These are phyloP conservation scores for Cymodocea nodosa DNA, from an alignment of 116 monocot species.

Conservation along the genomic window DNA sequence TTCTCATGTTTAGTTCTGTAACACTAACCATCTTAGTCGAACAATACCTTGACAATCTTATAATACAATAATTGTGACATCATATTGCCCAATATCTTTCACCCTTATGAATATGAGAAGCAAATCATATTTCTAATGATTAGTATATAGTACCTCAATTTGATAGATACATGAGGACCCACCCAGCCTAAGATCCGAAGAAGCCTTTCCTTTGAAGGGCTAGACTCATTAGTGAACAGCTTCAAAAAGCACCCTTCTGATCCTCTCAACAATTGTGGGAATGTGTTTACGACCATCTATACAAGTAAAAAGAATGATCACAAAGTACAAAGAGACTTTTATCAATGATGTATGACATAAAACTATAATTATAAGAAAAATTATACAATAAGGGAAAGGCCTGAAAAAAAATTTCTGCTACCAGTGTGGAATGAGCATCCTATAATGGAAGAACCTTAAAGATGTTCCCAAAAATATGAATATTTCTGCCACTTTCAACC, in stretches of 20 bases:
- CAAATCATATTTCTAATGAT: not conserved
- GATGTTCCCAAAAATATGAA: no score
- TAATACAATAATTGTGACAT: no score
- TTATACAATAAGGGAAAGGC: no score
- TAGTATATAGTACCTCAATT: conserved; percentile 30
- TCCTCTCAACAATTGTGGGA: conserved; percentile 46
- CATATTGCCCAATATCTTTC: no score
- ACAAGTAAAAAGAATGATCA: not conserved
- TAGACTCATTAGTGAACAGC: conserved; percentile 24
- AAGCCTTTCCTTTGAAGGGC: conserved; percentile 34
- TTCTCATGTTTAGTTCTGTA: no score
- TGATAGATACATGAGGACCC: conserved; percentile 37
- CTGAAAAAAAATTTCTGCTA: no score
- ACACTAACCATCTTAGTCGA: no score
- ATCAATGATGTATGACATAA: not conserved
- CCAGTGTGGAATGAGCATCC: no score
- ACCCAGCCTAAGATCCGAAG: conserved; percentile 58
- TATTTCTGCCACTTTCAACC: no score
- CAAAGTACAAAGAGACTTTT: not conserved
- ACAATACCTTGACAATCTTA: no score
- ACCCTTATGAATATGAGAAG: not conserved
- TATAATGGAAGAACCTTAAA: no score
- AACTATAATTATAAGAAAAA: not conserved
- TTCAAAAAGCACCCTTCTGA: conserved; percentile 46
- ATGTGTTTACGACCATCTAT: conserved; percentile 40